Percentiles rank a stretch among this genome's conserved stretches.
Conservation (phyloP, 345 rosid species). For the Euphorbia tirucalli region DNA sequence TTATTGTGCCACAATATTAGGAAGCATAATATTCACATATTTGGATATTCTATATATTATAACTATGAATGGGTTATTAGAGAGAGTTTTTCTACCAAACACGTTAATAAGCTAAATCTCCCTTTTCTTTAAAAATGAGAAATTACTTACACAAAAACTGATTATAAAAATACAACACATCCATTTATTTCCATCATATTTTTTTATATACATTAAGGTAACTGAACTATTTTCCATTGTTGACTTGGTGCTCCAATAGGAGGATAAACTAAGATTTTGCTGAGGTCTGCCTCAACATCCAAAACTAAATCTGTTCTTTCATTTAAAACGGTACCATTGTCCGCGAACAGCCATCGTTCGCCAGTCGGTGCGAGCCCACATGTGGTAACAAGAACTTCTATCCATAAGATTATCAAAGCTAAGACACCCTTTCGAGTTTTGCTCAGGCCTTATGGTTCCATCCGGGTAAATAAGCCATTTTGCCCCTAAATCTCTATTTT, state of each 20-base stretch:
- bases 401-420: not conserved
- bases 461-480: not conserved
- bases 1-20: too few species aligned
- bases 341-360: not conserved
- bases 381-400: not conserved
- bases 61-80: too few species aligned
- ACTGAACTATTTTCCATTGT: too few species aligned
- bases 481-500: not conserved
- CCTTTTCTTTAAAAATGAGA: too few species aligned
- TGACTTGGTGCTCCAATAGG: not conserved
- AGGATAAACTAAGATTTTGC: not conserved
- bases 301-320: not conserved
- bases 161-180: too few species aligned
- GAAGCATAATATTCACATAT: too few species aligned
- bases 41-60: too few species aligned
- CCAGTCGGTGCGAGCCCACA: not conserved
- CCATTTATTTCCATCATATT: too few species aligned
- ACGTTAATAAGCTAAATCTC: too few species aligned
- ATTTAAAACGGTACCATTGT: not conserved
- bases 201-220: too few species aligned
- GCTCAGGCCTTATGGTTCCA: slow-evolving; percentile 2
- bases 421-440: not conserved
- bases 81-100: too few species aligned
- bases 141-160: too few species aligned
- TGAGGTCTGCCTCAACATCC: not conserved